A percentile compares a stretch with the other conserved stretches of the same genome.
These are phyloP conservation scores for Graphiopsis chlorocephala DNA, from an alignment of 2,329 filamentous ascomycete genomes.

Conservation along the genomic window DNA sequence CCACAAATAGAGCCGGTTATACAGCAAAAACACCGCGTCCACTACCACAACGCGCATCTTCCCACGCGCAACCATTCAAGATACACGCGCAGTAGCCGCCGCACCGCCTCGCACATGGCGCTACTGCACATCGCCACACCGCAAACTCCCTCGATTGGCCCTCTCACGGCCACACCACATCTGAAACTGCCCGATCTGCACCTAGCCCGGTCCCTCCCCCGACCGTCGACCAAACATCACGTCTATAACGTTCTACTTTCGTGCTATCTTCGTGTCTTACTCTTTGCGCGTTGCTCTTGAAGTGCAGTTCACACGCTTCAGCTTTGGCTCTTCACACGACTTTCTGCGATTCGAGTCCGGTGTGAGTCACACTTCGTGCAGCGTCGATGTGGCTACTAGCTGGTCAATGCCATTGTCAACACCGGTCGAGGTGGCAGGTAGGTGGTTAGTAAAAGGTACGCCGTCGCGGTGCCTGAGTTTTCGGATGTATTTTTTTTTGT, in stretches of 20 bases:
- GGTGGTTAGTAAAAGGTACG: slow-evolving; percentile 16
- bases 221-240: slow-evolving; percentile 30
- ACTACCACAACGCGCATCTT: not conserved
- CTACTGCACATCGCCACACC: slow-evolving; percentile 10
- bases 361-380: slow-evolving; percentile 31
- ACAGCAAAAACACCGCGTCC: not conserved
- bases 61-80: slow-evolving; percentile 3
- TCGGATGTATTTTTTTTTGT: not conserved
- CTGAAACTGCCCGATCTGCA: slow-evolving; percentile 13
- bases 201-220: slow-evolving; percentile 17
- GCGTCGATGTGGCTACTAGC: slow-evolving; percentile 16
- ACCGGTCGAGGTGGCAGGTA: slow-evolving; percentile 22
- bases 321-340: slow-evolving; percentile 14
- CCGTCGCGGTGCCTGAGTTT: slow-evolving; percentile 1
- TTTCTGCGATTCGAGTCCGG: slow-evolving; percentile 21
- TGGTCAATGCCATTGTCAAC: slow-evolving; percentile 18
- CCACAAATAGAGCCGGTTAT: not conserved
- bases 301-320: slow-evolving; percentile 20
- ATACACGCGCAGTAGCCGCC: slow-evolving; percentile 11
- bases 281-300: slow-evolving; percentile 21
- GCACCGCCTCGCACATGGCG: not conserved
- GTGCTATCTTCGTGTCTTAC: slow-evolving; percentile 33
- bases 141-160: slow-evolving; percentile 5
- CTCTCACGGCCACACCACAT: not conserved
- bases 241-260: slow-evolving; percentile 33